phyloP scores from a whole-genome alignment of 148 eudicot species.

The Diospyros lotus region DNA sequence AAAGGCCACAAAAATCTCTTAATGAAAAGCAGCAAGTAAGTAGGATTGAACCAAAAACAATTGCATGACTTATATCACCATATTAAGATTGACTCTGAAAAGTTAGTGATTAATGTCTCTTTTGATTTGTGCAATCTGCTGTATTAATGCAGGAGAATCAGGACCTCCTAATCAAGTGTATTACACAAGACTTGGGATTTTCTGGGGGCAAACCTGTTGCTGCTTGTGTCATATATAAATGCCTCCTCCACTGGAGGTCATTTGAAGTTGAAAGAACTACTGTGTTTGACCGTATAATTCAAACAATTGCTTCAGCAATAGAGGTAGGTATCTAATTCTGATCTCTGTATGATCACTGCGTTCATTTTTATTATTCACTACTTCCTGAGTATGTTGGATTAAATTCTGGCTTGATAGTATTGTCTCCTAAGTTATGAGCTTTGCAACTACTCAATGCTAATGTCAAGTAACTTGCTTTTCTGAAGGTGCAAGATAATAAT shows the following conservation, averaged over 20 bases:
- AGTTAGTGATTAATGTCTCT: neutral
- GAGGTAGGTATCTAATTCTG: conserved; percentile 38
- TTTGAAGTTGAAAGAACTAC: conserved; percentile 94
- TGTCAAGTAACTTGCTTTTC: conserved; percentile 7
- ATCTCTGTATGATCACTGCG: neutral
- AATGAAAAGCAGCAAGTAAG: conserved; percentile 96
- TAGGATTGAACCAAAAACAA: neutral
- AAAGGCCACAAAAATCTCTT: conserved; percentile 86
- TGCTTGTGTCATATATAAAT: conserved; percentile 86
- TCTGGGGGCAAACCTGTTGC: conserved; percentile 91
- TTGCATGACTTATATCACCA: neutral
- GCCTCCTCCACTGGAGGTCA: conserved; percentile 98
- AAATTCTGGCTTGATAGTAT: neutral
- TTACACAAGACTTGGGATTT: conserved; percentile 86
- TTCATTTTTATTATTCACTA: neutral
- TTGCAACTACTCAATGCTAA: conserved; percentile 3
- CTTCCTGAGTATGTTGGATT: conserved; percentile 6
- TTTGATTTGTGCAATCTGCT: conserved; percentile 15
- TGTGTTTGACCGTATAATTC: conserved; percentile 90
- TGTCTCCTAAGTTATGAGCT: conserved; percentile 1
- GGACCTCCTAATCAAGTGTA: conserved; percentile 83
- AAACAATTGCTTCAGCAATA: conserved; percentile 74
- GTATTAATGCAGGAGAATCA: conserved; percentile 73
- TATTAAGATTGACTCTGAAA: neutral
- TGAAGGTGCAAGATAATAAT: conserved; percentile 81